A percentile compares a stretch with the other conserved stretches of the same genome.
Conservation (phyloP, 164 flowering plant genomes). For the Vitis amurensis region DNA sequence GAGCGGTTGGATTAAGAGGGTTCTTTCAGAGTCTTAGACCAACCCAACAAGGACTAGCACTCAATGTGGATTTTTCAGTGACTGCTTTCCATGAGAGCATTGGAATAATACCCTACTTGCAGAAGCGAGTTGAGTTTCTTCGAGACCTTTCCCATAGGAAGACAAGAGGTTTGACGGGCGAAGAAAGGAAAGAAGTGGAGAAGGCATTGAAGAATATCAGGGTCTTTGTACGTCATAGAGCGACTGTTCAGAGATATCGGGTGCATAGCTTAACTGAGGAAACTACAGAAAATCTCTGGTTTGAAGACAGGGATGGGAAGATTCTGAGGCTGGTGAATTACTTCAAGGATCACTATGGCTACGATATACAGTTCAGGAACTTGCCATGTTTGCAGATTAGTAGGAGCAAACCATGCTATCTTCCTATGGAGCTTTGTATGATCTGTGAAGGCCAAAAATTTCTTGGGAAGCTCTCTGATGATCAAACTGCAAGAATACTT, state of each 20-base stretch:
- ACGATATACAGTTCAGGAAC: conserved; percentile 79
- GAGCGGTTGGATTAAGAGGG: conserved; percentile 85
- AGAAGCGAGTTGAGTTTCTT: conserved; percentile 74
- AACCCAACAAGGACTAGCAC: conserved; percentile 91
- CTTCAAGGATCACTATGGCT: conserved; percentile 82
- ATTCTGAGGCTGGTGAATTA: conserved; percentile 62
- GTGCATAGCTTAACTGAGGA: conserved; percentile 75
- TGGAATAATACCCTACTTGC: conserved; percentile 77
- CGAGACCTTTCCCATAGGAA: conserved; percentile 66
- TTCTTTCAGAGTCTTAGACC: conserved; percentile 94
- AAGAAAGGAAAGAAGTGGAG: conserved; percentile 85
- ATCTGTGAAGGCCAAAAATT: conserved; percentile 96
- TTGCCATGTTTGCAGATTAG: conserved; percentile 95
- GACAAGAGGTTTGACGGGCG: conserved; percentile 46
- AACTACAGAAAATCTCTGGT: conserved; percentile 71
- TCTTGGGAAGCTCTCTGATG: conserved; percentile 89
- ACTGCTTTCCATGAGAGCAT: conserved; percentile 96
- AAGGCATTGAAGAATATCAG: conserved; percentile 77
- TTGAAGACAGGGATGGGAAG: conserved; percentile 73
- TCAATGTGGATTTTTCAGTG: conserved; percentile 86
- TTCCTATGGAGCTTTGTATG: conserved; percentile 97
- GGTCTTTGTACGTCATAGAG: conserved; percentile 86
- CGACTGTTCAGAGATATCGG: conserved; percentile 77
- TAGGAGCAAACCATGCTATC: conserved; percentile 87
- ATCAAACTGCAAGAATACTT: conserved; percentile 80